Conservation (phyloP, 306 rosid species). For the Vigna angularis region DNA sequence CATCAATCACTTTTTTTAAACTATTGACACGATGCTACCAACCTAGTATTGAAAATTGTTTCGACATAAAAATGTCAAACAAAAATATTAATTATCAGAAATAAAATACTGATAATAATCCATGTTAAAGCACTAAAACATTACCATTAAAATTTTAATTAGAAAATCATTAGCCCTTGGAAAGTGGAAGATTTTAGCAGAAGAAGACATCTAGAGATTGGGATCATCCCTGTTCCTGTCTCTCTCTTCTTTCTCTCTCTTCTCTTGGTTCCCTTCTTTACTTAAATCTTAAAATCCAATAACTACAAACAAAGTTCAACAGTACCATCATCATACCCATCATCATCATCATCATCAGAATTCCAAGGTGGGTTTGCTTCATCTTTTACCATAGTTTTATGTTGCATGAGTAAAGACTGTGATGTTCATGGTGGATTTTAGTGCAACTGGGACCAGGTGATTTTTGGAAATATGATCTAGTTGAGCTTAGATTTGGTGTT, state of each 20-base stretch:
- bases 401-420: conserved; percentile 9
- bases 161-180: conserved; percentile 52
- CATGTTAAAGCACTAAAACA: background rate
- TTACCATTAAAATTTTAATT: conserved; percentile 41
- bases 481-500: conserved; percentile 39
- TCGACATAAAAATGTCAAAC: background rate
- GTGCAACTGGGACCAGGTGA: conserved; percentile 31
- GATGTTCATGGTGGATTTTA: conserved; percentile 21
- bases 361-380: conserved; percentile 51
- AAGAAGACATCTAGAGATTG: conserved; percentile 68
- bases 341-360: conserved; percentile 46
- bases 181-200: conserved; percentile 58
- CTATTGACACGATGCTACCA: background rate
- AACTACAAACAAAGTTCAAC: background rate
- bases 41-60: background rate
- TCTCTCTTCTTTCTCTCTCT: background rate
- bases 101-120: background rate
- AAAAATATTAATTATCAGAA: background rate
- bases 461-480: conserved; percentile 29
- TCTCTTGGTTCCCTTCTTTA: conserved; percentile 30
- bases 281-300: conserved; percentile 46
- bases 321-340: background rate
- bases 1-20: background rate
- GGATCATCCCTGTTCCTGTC: conserved; percentile 48
- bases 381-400: conserved; percentile 36